phyloP scores from a whole-genome alignment of 805 yeast genomes.

The Komagataella pastoris region DNA sequence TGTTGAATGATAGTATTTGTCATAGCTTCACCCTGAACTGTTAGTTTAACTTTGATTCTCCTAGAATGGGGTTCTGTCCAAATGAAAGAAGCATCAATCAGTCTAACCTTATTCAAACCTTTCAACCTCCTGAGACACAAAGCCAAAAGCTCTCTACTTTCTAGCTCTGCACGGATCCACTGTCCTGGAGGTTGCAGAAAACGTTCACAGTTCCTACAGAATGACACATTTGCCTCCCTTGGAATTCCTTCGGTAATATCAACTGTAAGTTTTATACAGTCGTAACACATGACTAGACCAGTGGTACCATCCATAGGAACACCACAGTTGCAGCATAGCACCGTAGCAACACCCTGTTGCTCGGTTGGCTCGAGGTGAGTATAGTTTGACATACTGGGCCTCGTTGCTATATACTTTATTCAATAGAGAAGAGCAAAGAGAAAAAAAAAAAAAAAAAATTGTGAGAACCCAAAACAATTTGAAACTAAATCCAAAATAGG shows the following conservation, averaged over 20 bases:
- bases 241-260: constrained; percentile 93
- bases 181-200: constrained; percentile 90
- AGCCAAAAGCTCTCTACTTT: constrained; percentile 86
- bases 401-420: not conserved
- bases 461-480: not conserved
- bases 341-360: constrained; percentile 42
- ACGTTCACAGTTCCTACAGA: constrained; percentile 95
- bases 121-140: constrained; percentile 77
- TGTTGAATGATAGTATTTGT: constrained; percentile 87
- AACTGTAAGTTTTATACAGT: constrained; percentile 86
- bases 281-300: constrained; percentile 92
- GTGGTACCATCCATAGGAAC: constrained; percentile 93
- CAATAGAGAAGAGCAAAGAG: not conserved
- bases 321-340: constrained; percentile 97
- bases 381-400: constrained; percentile 2
- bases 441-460: not conserved
- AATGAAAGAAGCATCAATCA: constrained; percentile 86
- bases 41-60: constrained; percentile 78
- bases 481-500: not conserved
- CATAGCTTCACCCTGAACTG: constrained; percentile 96
- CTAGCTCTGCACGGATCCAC: constrained; percentile 86
- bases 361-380: constrained; percentile 1
- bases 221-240: constrained; percentile 84
- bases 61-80: constrained; percentile 99
- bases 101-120: constrained; percentile 74